phyloP scores from a whole-genome alignment of 257 asterid species.

The Salvia rosmarinus region DNA sequence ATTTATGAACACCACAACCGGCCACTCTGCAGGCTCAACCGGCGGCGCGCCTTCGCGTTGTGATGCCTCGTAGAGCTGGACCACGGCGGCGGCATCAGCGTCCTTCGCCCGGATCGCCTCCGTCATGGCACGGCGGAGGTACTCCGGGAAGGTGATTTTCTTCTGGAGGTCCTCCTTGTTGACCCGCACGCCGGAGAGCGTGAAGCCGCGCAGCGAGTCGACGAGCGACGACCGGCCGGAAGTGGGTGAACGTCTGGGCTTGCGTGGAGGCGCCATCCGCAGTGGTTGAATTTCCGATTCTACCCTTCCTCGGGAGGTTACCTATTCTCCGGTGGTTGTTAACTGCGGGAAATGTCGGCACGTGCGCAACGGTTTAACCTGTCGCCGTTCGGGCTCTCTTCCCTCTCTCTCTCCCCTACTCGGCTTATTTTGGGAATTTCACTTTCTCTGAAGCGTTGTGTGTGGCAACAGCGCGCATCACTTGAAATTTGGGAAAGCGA shows the following conservation, averaged over 20 bases:
- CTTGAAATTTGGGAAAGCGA: slow-evolving; percentile 4
- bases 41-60: slow-evolving; percentile 43
- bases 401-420: background rate
- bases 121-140: slow-evolving; percentile 69
- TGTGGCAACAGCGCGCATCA: background rate
- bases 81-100: slow-evolving; percentile 44
- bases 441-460: background rate
- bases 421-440: background rate
- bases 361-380: slow-evolving; percentile 36
- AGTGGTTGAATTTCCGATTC: slow-evolving; percentile 30
- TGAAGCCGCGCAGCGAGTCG: slow-evolving; percentile 68
- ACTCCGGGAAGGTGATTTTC: slow-evolving; percentile 73
- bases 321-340: slow-evolving; percentile 7
- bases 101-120: slow-evolving; percentile 73
- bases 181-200: slow-evolving; percentile 67
- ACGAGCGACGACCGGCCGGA: slow-evolving; percentile 79
- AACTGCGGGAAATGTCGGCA: slow-evolving; percentile 19
- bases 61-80: slow-evolving; percentile 47
- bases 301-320: slow-evolving; percentile 15
- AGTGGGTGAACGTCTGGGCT: slow-evolving; percentile 31
- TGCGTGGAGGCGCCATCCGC: slow-evolving; percentile 45
- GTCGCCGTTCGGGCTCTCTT: slow-evolving; percentile 4
- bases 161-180: slow-evolving; percentile 65
- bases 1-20: slow-evolving; percentile 81
- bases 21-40: slow-evolving; percentile 67